phyloP scores from a whole-genome alignment of 1,284 basidiomycete genomes.

The Rhizopogon hawkerae region DNA sequence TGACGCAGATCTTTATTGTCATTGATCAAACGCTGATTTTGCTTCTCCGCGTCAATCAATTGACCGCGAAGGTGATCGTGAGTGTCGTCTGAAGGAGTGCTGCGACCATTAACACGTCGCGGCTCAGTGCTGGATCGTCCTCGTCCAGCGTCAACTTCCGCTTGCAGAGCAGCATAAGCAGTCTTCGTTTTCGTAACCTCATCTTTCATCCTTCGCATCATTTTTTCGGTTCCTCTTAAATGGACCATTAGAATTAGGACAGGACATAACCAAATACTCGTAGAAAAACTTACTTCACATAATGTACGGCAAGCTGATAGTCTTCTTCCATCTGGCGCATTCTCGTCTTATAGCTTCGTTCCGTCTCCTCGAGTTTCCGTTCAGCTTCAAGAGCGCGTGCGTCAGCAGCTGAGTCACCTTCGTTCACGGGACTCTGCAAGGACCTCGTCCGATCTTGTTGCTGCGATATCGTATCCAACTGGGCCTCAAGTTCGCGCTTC shows the following conservation, averaged over 20 bases:
- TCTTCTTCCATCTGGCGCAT: constrained; percentile 88
- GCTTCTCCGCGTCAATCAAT: constrained; percentile 63
- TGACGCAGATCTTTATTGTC: constrained; percentile 72
- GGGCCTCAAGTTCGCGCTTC: constrained; percentile 67
- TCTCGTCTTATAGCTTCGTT: constrained; percentile 65
- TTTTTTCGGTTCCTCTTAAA: constrained; percentile 92
- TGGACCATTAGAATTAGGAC: constrained; percentile 19
- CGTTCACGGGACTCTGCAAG: constrained; percentile 40
- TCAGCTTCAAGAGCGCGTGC: constrained; percentile 60
- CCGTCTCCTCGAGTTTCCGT: constrained; percentile 70
- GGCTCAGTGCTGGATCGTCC: constrained; percentile 48
- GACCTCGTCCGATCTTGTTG: constrained; percentile 61
- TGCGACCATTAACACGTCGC: constrained; percentile 65
- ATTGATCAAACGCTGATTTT: constrained; percentile 55
- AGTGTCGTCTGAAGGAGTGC: constrained; percentile 67
- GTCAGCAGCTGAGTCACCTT: constrained; percentile 37
- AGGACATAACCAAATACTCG: constrained; percentile 7
- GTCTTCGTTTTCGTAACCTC: constrained; percentile 87
- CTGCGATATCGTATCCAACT: constrained; percentile 52
- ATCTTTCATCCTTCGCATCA: constrained; percentile 95
- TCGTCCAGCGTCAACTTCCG: constrained; percentile 66
- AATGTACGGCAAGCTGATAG: constrained; percentile 88
- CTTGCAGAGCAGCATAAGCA: constrained; percentile 69
- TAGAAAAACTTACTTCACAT: constrained; percentile 67
- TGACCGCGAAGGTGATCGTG: constrained; percentile 60